These are phyloP conservation scores for Colletotrichum tanaceti DNA, from an alignment of 2,329 filamentous ascomycete species.

Conservation along the genomic window DNA sequence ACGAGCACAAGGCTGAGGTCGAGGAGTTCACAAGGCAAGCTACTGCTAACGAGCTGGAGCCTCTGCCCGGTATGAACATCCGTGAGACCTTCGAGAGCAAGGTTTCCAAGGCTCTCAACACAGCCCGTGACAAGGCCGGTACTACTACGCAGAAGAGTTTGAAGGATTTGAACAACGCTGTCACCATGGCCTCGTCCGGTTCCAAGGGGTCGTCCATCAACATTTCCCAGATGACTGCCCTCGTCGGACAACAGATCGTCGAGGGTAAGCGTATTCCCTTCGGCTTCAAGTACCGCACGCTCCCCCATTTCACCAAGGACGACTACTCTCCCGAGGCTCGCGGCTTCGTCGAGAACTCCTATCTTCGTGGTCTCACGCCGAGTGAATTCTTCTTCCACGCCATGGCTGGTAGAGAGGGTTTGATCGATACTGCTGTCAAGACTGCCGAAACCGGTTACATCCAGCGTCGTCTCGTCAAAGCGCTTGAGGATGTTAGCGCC, in stretches of 20 bases:
- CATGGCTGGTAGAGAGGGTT: constrained; percentile 99
- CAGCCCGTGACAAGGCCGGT: constrained; percentile 95
- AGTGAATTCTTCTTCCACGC: constrained; percentile 99
- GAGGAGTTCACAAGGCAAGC: constrained; percentile 79
- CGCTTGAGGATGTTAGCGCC: constrained; percentile 95
- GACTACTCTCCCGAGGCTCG: constrained; percentile 97
- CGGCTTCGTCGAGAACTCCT: constrained; percentile 99
- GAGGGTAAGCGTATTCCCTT: constrained; percentile 99
- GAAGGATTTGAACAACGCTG: constrained; percentile 96
- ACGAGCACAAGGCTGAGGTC: constrained; percentile 84
- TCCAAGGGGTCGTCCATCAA: constrained; percentile 99
- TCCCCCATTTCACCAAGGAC: constrained; percentile 99
- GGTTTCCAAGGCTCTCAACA: constrained; percentile 93
- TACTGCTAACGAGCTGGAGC: constrained; percentile 87
- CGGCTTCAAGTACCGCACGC: constrained; percentile 96
- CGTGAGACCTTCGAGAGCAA: constrained; percentile 98
- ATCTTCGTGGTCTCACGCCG: constrained; percentile 93
- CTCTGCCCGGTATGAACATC: constrained; percentile 97
- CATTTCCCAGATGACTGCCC: constrained; percentile 98
- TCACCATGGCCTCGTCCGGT: constrained; percentile 94
- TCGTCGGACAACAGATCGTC: constrained; percentile 97
- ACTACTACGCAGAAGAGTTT: constrained; percentile 90
- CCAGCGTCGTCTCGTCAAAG: constrained; percentile 97
- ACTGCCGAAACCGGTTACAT: constrained; percentile 99
- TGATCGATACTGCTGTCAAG: constrained; percentile 99